Percentiles rank a stretch among this genome's conserved stretches.
phyloP scores from a whole-genome alignment of 208 protist species.

The Trypanosomatidae sp. region DNA sequence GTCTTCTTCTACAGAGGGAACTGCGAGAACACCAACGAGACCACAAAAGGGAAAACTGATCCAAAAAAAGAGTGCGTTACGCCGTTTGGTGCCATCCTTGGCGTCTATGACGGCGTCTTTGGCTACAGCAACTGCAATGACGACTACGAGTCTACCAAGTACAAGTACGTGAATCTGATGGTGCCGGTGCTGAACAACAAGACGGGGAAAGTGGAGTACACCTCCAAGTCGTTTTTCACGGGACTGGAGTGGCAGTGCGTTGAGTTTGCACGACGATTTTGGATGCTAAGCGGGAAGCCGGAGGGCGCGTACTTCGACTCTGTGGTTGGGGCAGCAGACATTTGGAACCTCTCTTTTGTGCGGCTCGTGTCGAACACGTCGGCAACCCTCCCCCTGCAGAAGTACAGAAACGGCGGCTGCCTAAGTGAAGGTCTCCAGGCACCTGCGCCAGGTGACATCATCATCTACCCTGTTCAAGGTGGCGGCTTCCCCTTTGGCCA shows the following conservation, averaged over 20 bases:
- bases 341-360: constrained; percentile 50
- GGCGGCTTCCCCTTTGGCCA: constrained; percentile 63
- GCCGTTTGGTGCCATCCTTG: constrained; percentile 55
- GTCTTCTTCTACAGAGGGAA: constrained; percentile 8
- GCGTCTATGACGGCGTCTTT: constrained; percentile 43
- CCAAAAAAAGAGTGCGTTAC: constrained; percentile 8
- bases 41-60: background rate
- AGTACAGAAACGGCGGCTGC: constrained; percentile 38
- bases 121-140: constrained; percentile 78
- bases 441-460: constrained; percentile 45
- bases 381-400: constrained; percentile 34
- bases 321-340: constrained; percentile 66
- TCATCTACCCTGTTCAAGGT: constrained; percentile 56
- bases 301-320: constrained; percentile 51
- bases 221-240: constrained; percentile 7
- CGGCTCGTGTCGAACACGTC: constrained; percentile 38
- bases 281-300: constrained; percentile 61
- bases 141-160: constrained; percentile 30
- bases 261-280: constrained; percentile 86
- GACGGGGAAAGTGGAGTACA: background rate
- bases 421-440: constrained; percentile 19
- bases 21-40: background rate
- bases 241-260: constrained; percentile 88
- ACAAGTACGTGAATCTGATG: constrained; percentile 25
- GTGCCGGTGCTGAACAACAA: background rate